phyloP scores from a whole-genome alignment of 2,329 filamentous ascomycete genomes.

The Chrysoporthe austroafricana region DNA sequence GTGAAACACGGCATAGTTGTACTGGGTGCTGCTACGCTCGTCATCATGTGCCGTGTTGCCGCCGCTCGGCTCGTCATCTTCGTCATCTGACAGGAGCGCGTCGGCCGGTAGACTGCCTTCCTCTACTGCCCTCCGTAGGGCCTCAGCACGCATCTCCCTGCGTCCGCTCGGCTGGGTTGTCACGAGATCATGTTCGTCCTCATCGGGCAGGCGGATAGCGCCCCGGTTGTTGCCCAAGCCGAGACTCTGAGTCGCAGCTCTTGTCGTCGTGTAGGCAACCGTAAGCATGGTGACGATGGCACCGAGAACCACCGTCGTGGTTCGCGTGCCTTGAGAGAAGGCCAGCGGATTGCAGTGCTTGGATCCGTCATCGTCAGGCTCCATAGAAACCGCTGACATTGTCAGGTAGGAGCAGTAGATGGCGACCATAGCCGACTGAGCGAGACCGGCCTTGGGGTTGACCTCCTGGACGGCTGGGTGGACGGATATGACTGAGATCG shows the following conservation, averaged over 20 bases:
- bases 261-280: constrained; percentile 95
- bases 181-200: constrained; percentile 86
- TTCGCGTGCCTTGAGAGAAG: constrained; percentile 82
- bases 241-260: constrained; percentile 88
- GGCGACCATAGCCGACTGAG: constrained; percentile 96
- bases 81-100: constrained; percentile 76
- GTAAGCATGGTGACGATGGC: constrained; percentile 96
- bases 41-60: constrained; percentile 76
- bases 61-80: constrained; percentile 66
- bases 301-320: constrained; percentile 87
- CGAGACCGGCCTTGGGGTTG: constrained; percentile 91
- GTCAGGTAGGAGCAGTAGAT: constrained; percentile 99
- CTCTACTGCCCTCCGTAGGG: constrained; percentile 87
- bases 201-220: constrained; percentile 65
- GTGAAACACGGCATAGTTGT: constrained; percentile 96
- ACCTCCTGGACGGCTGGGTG: constrained; percentile 88
- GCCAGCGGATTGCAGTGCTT: constrained; percentile 92
- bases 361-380: constrained; percentile 89
- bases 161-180: constrained; percentile 80
- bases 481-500: constrained; percentile 82
- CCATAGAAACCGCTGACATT: constrained; percentile 98
- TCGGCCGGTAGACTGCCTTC: constrained; percentile 91
- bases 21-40: constrained; percentile 86
- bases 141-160: constrained; percentile 90
- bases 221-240: constrained; percentile 67